Percentiles rank a stretch among this genome's conserved stretches.
These are phyloP conservation scores for Gossypium mustelinum DNA, from an alignment of 345 rosid species.

Conservation along the genomic window DNA sequence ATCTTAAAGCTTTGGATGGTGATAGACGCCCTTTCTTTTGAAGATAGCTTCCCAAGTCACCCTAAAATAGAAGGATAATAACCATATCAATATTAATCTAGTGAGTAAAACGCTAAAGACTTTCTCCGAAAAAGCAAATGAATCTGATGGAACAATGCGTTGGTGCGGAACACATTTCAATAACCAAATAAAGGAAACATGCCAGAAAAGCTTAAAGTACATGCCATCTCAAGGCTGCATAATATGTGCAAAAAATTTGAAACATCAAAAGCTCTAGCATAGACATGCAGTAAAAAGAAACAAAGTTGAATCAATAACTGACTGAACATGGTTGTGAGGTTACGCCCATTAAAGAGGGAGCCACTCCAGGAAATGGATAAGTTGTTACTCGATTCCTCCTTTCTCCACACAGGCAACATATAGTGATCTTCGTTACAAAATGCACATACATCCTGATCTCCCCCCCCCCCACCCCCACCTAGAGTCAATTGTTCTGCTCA, in stretches of 20 bases:
- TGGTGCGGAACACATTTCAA: not conserved
- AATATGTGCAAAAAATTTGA: not conserved
- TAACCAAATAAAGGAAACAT: conserved; percentile 6
- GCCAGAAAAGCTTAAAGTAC: not conserved
- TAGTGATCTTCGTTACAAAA: not conserved
- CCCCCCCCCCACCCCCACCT: not conserved
- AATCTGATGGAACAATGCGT: not conserved
- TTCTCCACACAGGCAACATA: not conserved
- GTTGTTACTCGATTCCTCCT: not conserved
- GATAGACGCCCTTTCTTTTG: conserved; percentile 89
- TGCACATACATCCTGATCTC: not conserved
- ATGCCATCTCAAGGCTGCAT: not conserved
- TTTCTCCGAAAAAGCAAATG: not conserved
- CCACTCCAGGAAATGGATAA: not conserved
- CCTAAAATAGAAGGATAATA: conserved; percentile 44
- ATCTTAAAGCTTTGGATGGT: conserved; percentile 70
- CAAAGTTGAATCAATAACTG: not conserved
- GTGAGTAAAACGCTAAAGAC: not conserved
- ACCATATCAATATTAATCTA: not conserved
- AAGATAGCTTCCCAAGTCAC: conserved; percentile 75
- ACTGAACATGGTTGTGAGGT: conserved; percentile 5
- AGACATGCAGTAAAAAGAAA: not conserved
- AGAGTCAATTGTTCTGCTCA: not conserved
- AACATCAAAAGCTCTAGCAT: conserved; percentile 6
- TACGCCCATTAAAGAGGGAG: not conserved